These are phyloP conservation scores for Boletellus sp. DNA, from an alignment of 768 basidiomycete species.

Conservation along the genomic window DNA sequence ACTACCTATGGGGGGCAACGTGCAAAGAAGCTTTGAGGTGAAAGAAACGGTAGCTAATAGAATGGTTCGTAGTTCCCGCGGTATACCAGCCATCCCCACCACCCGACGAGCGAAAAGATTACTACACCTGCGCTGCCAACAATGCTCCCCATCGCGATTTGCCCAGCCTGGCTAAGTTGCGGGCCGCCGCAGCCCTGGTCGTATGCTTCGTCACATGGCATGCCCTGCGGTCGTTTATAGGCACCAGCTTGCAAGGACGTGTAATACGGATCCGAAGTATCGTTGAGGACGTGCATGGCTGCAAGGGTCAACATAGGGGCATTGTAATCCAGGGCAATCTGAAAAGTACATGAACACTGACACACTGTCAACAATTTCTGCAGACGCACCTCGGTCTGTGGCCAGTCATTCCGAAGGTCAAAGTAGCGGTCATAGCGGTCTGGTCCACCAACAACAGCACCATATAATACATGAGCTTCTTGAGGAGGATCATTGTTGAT, in stretches of 20 bases:
- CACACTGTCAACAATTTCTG: neutral
- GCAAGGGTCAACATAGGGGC: conserved; percentile 86
- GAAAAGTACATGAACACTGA: conserved; percentile 9
- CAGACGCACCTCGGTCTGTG: conserved; percentile 68
- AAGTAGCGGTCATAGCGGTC: conserved; percentile 71
- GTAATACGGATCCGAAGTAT: conserved; percentile 72
- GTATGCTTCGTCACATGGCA: conserved; percentile 77
- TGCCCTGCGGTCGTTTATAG: conserved; percentile 62
- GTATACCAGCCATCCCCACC: conserved; percentile 34
- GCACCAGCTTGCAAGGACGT: conserved; percentile 65
- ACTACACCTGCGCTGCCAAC: conserved; percentile 59
- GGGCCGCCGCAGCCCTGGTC: conserved; percentile 46
- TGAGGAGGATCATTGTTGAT: conserved; percentile 70
- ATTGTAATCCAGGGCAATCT: conserved; percentile 86
- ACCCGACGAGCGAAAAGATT: conserved; percentile 44
- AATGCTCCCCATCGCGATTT: conserved; percentile 68
- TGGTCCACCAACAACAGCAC: conserved; percentile 87
- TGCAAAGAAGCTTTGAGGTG: too few relatives aligned
- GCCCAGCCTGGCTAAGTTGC: conserved; percentile 54
- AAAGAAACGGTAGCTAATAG: conserved; percentile 11
- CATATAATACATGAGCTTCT: conserved; percentile 79
- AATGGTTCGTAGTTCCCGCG: conserved; percentile 21
- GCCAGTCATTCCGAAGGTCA: conserved; percentile 88
- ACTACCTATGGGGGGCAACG: too few relatives aligned
- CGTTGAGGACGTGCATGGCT: conserved; percentile 70